Conservation (phyloP, 129 eudicot genomes). For the Deinandra increscens region DNA sequence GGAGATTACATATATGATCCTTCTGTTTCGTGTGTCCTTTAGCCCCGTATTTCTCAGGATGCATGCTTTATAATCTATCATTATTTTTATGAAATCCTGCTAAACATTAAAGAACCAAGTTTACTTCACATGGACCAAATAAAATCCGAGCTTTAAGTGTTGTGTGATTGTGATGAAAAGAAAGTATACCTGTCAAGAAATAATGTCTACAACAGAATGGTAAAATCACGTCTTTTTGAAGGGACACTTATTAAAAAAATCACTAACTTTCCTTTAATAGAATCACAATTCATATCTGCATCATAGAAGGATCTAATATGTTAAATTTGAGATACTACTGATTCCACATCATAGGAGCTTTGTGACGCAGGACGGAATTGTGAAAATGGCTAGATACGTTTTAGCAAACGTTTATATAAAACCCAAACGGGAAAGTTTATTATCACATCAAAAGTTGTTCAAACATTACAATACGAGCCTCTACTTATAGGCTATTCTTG, state of each 20-base stretch:
- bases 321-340: neutral
- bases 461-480: too few relatives aligned
- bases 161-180: slow-evolving; percentile 4
- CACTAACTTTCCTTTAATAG: neutral
- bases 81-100: neutral
- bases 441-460: too few relatives aligned
- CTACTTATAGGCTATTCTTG: too few relatives aligned
- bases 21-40: neutral
- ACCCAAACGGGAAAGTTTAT: too few relatives aligned
- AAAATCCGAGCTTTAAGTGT: neutral
- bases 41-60: neutral
- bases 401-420: too few relatives aligned
- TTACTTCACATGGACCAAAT: neutral
- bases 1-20: too few relatives aligned
- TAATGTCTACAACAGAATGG: neutral
- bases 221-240: neutral
- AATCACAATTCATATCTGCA: neutral
- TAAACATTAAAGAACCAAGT: neutral
- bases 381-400: too few relatives aligned
- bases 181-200: neutral
- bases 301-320: neutral
- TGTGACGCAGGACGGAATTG: neutral
- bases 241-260: neutral
- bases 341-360: neutral
- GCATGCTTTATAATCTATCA: neutral